These are phyloP conservation scores for Debaryomycetaceae sp. DNA, from an alignment of 1,139 yeast genomes.

Conservation along the genomic window DNA sequence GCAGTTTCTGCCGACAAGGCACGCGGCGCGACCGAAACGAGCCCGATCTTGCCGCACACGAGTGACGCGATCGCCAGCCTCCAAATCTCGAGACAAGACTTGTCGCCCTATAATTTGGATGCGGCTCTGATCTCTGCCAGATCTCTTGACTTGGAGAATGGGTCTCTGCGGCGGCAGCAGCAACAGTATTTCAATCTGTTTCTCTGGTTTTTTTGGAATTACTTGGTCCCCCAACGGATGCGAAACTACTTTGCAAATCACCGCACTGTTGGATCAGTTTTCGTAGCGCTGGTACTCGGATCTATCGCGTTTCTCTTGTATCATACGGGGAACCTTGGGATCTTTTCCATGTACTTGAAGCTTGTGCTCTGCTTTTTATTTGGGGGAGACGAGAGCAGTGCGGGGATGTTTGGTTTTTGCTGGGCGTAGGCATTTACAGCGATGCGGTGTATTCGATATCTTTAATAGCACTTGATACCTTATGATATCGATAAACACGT, in stretches of 20 bases:
- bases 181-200: background rate
- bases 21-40: too few relatives aligned
- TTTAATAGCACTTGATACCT: too few relatives aligned
- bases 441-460: too few relatives aligned
- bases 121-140: too few relatives aligned
- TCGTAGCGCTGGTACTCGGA: background rate
- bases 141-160: background rate
- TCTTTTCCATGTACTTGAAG: constrained; percentile 4
- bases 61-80: too few relatives aligned
- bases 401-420: background rate
- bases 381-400: background rate
- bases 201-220: constrained; percentile 2
- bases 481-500: too few relatives aligned
- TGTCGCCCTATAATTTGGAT: too few relatives aligned
- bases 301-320: background rate
- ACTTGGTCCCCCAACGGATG: constrained; percentile 1
- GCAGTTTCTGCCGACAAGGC: too few relatives aligned
- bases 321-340: constrained; percentile 10
- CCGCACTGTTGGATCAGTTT: background rate
- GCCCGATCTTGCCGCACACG: too few relatives aligned
- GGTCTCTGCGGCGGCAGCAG: background rate
- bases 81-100: too few relatives aligned
- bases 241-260: constrained; percentile 1
- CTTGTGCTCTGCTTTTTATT: constrained; percentile 9
- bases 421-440: background rate